Base-by-base conservation (phyloP, 148 eudicot genomes). In the Chenopodium suecicum region DNA sequence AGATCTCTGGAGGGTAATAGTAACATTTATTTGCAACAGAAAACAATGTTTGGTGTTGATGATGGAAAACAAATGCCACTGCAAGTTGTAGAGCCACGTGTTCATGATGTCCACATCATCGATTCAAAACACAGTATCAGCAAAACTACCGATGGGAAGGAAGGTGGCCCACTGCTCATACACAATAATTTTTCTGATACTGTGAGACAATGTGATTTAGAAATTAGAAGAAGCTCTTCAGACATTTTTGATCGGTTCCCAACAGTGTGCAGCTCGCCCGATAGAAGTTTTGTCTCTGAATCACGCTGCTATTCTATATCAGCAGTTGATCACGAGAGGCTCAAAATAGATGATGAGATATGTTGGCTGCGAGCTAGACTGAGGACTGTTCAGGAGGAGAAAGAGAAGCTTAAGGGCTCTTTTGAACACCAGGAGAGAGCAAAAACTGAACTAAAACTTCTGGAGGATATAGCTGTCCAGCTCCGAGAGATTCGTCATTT, bases 21-120 rank as follows among this genome's bases (percentile, higher is more conserved):
- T 34, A 70, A 68, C 46, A 67, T 65, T 68, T 76, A 79, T 80
- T 76, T 68, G 75, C 54, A 14, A n/a, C 78, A 75, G 72, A 76
- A 54, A 56, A 19, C 31, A 58, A 16, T 76, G 32, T 78, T 82
- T 73, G 76, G 79, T 64, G 78, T 44, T 27, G 75, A 65, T 80
- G 67, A 65, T 62, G 83, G 27, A 83, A 75, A 65, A 22, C 85
- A 80, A 70, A 73, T 72, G 54, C 64, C 25, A 69, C 77, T 48
- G 78, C 85, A 83, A 41, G 52, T 54, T 73, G 70, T 67, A 72
- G 91, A 87, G 76, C 86, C 83, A 63, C 89, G 41, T 52, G 86
- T 91, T 50, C 84, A 88, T 87, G 97, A 95, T 90, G 89, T 95
- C 82, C 98, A 95, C 82, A 90, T 92, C 50, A 83, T 91, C 85